phyloP scores from a whole-genome alignment of 2,329 filamentous ascomycete species.

The Arthrobotrys sinensis region DNA sequence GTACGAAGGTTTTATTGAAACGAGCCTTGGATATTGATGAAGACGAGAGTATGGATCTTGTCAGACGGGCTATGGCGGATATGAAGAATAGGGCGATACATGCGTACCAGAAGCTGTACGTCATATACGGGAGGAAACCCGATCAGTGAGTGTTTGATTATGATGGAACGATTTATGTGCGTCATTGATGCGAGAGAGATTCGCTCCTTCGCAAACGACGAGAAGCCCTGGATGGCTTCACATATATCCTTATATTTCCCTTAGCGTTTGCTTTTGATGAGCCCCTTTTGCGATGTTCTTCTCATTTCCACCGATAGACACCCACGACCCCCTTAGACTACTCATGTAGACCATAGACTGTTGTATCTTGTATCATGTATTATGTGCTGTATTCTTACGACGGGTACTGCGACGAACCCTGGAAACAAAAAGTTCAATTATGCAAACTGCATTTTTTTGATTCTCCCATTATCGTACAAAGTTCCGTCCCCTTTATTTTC shows the following conservation, averaged over 20 bases:
- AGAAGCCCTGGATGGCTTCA: constrained; percentile 46
- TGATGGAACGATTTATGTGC: constrained; percentile 24
- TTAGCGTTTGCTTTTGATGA: constrained; percentile 34
- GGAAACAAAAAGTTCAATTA: constrained; percentile 30
- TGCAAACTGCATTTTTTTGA: constrained; percentile 19
- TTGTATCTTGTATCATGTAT: constrained; percentile 14
- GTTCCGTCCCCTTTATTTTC: background rate
- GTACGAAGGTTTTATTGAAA: constrained; percentile 52
- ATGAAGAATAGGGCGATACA: constrained; percentile 58
- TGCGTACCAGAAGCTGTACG: constrained; percentile 59
- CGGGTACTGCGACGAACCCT: constrained; percentile 19
- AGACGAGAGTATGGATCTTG: constrained; percentile 52
- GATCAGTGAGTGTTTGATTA: constrained; percentile 39
- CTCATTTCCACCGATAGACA: constrained; percentile 23
- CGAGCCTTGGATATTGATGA: constrained; percentile 52
- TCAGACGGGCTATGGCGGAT: constrained; percentile 51
- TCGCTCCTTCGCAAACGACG: constrained; percentile 28
- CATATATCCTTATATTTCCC: constrained; percentile 23
- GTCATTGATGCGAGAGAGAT: constrained; percentile 21
- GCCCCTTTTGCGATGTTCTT: constrained; percentile 12
- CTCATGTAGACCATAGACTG: constrained; percentile 37
- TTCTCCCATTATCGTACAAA: constrained; percentile 41
- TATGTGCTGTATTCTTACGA: constrained; percentile 39
- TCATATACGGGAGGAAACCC: constrained; percentile 55
- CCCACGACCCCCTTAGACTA: constrained; percentile 29